Conservation (phyloP, 345 rosid species). For the Trapa bicornis region DNA sequence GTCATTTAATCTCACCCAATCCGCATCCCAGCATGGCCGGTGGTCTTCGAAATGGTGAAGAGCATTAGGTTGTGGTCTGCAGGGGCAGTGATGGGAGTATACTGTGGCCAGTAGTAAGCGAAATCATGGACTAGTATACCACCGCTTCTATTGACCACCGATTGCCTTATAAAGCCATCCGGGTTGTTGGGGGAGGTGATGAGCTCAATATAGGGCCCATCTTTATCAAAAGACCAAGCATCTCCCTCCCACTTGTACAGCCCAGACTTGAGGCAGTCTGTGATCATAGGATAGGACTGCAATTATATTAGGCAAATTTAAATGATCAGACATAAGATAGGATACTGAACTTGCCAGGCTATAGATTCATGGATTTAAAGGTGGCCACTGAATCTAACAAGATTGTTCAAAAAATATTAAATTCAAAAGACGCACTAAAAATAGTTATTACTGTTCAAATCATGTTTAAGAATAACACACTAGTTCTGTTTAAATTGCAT, state of each 20-base stretch:
- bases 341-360: neutral
- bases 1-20: constrained; percentile 45
- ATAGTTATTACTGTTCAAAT: neutral
- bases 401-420: neutral
- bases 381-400: no score
- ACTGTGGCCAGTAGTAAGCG: constrained; percentile 95
- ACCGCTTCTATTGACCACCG: constrained; percentile 53
- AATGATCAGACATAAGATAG: neutral
- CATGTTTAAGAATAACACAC: neutral
- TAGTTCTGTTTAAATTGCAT: neutral
- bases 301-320: constrained; percentile 1
- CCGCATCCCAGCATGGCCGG: constrained; percentile 91
- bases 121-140: constrained; percentile 78
- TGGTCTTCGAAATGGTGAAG: constrained; percentile 74
- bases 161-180: constrained; percentile 54
- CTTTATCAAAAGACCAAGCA: constrained; percentile 36
- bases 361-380: neutral
- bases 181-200: constrained; percentile 95
- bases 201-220: constrained; percentile 72
- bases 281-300: constrained; percentile 67
- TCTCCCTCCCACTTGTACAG: constrained; percentile 88
- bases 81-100: constrained; percentile 57
- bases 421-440: neutral
- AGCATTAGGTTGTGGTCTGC: constrained; percentile 73
- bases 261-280: constrained; percentile 70